Evolutionary conservation across 2,329 filamentous ascomycete genomes (phyloP).

Genomic region (Neopestalotiopsis rosae): DNA sequence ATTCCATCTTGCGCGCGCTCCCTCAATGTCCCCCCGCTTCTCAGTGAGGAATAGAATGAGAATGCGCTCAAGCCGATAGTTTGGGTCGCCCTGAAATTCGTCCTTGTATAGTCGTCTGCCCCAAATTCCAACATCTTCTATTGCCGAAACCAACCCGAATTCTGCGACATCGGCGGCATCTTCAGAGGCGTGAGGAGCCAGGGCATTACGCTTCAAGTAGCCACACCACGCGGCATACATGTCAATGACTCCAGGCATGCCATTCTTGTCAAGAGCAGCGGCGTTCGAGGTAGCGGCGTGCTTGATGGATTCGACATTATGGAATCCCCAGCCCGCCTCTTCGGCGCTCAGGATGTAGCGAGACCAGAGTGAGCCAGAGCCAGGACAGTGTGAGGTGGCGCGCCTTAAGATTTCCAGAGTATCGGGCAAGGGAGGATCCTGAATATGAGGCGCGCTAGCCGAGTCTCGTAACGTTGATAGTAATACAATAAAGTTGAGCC

Average conservation of each 20-base stretch:
- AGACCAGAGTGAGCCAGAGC: constrained; percentile 90
- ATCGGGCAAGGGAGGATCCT: constrained; percentile 43
- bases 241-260: constrained; percentile 86
- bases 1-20: constrained; percentile 80
- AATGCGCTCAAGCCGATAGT: constrained; percentile 88
- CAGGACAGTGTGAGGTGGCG: constrained; percentile 89
- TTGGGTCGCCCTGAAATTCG: constrained; percentile 83
- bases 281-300: constrained; percentile 83
- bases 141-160: constrained; percentile 82
- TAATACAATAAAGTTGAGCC: constrained; percentile 85
- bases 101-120: constrained; percentile 76
- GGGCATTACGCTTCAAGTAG: constrained; percentile 85
- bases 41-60: constrained; percentile 91
- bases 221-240: constrained; percentile 96
- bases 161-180: constrained; percentile 91
- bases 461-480: constrained; percentile 59
- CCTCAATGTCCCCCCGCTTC: constrained; percentile 76
- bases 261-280: constrained; percentile 81
- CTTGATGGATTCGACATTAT: constrained; percentile 87
- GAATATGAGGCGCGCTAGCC: constrained; percentile 42
- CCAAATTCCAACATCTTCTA: constrained; percentile 85
- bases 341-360: constrained; percentile 87
- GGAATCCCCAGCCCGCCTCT: constrained; percentile 75
- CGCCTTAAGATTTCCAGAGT: constrained; percentile 77
- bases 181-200: constrained; percentile 73